Evolutionary conservation across 441 rosid species (phyloP), one percentile per base, ranked within the genome.

Genomic region (Viola pubescens): DNA sequence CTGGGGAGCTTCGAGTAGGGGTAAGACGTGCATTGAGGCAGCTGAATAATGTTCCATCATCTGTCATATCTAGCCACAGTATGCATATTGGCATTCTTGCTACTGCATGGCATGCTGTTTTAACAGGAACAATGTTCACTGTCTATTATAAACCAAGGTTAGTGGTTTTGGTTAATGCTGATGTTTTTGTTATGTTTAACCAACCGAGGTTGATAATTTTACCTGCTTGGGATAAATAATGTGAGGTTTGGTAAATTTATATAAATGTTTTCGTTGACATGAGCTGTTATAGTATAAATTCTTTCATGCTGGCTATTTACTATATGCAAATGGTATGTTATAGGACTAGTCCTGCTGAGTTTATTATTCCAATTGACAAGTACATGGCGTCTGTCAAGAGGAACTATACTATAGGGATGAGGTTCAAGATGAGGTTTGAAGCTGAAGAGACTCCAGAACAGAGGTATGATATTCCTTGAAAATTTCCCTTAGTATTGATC

Each of bases 71-170:
- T 57, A 80, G 82, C 71, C 87, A 75, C 68, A 82, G 74, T 60
- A 81, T 88, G 5, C 73, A 62, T 61, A 76, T 80, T 3, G 65
- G 63, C 61, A 67, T 81, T 71, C 84, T 85, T 62, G 82, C 97
- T 44, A 64, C 58, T 11, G 94, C 82, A 64, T 83, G 87, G 61
- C 79, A 77, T 78, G 98, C 97, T 61, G 50, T 89, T 58, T 81
- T 87, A 56, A 80, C 76, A 38, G 84, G 80, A 53, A 80, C 80
- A 74, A 62, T 73, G 73, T 91, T 91, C 68, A 82, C 77, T 72
- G 95, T 87, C 41, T 77, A 81, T 68, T 91, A 87, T 70, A 82
- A 95, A 75, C 98, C 98, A 70, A 89, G 97, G 98, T 91, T 26
- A 26, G 34, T 26, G 3, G 34, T 26, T 26, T 26, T 26, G 34